Percentiles rank a stretch among this genome's conserved stretches.
Evolutionary conservation across 2,329 filamentous ascomycete species (phyloP).

Genomic region (Parastagonospora avenae): DNA sequence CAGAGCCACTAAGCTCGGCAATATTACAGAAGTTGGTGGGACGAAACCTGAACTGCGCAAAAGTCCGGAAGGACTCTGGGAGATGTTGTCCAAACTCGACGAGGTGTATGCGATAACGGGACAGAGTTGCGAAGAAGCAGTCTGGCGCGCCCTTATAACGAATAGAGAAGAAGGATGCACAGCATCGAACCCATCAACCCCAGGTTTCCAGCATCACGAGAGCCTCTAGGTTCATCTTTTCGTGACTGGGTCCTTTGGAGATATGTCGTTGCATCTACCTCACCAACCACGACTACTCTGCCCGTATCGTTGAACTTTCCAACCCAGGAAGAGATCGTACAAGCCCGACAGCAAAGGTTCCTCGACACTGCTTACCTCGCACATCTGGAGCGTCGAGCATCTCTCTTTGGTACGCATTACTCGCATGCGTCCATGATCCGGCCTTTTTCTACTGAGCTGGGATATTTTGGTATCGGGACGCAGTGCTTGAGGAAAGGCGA

Average conservation of each 20-base stretch:
- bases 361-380: constrained; percentile 4
- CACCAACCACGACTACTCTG: background rate
- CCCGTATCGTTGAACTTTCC: constrained; percentile 2
- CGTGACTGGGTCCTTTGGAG: constrained; percentile 19
- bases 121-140: constrained; percentile 11
- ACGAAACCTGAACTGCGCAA: constrained; percentile 7
- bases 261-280: constrained; percentile 4
- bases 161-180: constrained; percentile 4
- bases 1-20: constrained; percentile 5
- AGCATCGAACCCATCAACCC: background rate
- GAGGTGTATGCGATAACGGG: background rate
- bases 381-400: constrained; percentile 7
- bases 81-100: constrained; percentile 6
- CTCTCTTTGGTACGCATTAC: constrained; percentile 17
- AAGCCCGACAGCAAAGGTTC: background rate
- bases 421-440: constrained; percentile 13
- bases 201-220: constrained; percentile 5
- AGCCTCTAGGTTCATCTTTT: constrained; percentile 8
- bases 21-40: background rate
- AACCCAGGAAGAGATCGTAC: constrained; percentile 2
- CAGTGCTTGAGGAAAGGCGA: constrained; percentile 17
- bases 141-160: constrained; percentile 19
- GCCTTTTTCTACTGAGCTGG: constrained; percentile 15
- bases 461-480: constrained; percentile 19
- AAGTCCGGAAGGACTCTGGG: constrained; percentile 11